These are phyloP conservation scores for Erigeron canadensis DNA, from an alignment of 129 eudicot species.

Conservation along the genomic window DNA sequence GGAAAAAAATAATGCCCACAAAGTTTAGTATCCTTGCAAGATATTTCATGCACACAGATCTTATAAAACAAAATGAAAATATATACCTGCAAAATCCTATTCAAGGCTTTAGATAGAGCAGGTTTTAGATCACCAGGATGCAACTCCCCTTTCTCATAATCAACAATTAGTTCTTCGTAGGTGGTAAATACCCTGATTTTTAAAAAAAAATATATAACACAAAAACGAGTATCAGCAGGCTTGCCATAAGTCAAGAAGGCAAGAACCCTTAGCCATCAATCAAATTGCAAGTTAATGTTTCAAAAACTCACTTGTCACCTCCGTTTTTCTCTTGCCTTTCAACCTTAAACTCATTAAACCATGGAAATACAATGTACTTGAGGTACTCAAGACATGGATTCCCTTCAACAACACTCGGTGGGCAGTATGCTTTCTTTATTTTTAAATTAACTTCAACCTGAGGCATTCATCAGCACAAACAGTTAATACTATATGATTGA, in stretches of 20 bases:
- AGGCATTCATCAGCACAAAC: constrained; percentile 13
- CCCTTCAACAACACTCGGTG: constrained; percentile 59
- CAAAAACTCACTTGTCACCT: constrained; percentile 71
- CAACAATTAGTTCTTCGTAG: constrained; percentile 53
- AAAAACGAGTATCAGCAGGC: neutral
- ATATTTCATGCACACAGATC: neutral
- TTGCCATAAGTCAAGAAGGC: neutral
- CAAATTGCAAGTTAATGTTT: neutral
- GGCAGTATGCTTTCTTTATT: constrained; percentile 90
- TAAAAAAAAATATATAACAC: neutral
- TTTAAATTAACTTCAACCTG: constrained; percentile 78
- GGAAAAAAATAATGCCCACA: too few species aligned
- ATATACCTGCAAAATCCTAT: constrained; percentile 71
- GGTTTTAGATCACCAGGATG: constrained; percentile 90
- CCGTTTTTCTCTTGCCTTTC: constrained; percentile 73
- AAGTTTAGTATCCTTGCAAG: neutral
- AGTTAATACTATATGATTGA: neutral
- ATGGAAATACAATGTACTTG: constrained; percentile 71
- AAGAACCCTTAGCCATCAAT: neutral
- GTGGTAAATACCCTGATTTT: constrained; percentile 25
- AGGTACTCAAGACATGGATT: constrained; percentile 84
- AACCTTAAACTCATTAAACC: constrained; percentile 68
- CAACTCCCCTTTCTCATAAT: constrained; percentile 62
- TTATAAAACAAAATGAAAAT: neutral
- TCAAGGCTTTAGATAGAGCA: constrained; percentile 72